A percentile compares a stretch with the other conserved stretches of the same genome.
These are phyloP conservation scores for Neurospora sp. DNA, from an alignment of 495 filamentous ascomycete genomes.

Conservation along the genomic window DNA sequence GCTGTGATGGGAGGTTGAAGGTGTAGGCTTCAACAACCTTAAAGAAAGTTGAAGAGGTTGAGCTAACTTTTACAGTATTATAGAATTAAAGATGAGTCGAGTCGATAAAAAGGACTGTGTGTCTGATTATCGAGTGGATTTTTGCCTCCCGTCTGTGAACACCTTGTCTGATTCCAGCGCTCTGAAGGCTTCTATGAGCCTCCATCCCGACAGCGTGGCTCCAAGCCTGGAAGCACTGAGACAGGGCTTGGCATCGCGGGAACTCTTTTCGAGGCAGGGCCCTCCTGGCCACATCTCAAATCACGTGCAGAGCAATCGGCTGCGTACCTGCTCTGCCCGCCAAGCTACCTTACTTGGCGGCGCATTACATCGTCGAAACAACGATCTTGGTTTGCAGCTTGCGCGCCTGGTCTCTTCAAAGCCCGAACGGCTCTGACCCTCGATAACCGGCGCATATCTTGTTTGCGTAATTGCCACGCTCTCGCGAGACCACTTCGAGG, in stretches of 20 bases:
- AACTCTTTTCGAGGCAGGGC: not conserved
- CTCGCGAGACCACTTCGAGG: not conserved
- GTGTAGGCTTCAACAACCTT: not conserved
- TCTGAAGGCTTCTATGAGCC: not conserved
- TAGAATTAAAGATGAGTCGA: constrained; percentile 11
- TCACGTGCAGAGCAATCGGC: not conserved
- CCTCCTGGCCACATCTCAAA: not conserved
- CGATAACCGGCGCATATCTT: not conserved
- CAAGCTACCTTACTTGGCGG: not conserved
- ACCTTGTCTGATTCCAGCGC: not conserved
- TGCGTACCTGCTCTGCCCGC: not conserved
- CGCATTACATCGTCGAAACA: not conserved
- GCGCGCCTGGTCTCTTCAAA: not conserved
- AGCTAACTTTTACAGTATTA: too few relatives aligned
- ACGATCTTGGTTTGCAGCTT: not conserved
- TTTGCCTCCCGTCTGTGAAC: constrained; percentile 6
- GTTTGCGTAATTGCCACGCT: not conserved
- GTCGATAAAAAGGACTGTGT: constrained; percentile 23
- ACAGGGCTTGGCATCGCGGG: not conserved
- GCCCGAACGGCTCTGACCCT: not conserved
- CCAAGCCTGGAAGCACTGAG: not conserved
- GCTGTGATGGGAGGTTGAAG: not conserved
- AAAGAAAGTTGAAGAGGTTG: too few relatives aligned
- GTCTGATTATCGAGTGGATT: not conserved
- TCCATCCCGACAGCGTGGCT: not conserved